Percentiles rank a stretch among this genome's conserved stretches.
Evolutionary conservation across 2,329 filamentous ascomycete genomes (phyloP).

Genomic region (Penicillium sp.): DNA sequence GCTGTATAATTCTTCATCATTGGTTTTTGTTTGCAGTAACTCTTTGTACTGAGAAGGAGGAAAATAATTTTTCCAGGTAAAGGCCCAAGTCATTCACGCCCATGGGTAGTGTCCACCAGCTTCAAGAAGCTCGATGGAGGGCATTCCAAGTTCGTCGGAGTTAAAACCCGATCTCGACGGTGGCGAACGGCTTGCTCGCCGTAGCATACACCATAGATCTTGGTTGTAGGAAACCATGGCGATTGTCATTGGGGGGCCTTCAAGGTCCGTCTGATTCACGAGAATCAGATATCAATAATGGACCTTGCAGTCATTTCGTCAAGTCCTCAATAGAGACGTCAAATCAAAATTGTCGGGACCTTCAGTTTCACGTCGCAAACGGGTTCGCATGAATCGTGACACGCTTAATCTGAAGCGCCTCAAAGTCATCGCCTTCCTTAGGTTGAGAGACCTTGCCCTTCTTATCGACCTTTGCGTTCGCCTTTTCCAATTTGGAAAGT

Average conservation of each 20-base stretch:
- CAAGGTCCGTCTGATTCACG: background rate
- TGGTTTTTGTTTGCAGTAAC: slow-evolving; percentile 2
- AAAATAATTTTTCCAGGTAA: background rate
- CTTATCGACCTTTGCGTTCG: slow-evolving; percentile 64
- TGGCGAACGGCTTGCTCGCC: background rate
- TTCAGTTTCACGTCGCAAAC: slow-evolving; percentile 55
- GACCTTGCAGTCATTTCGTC: background rate
- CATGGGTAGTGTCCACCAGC: background rate
- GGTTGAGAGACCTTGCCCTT: slow-evolving; percentile 59
- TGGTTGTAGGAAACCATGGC: background rate
- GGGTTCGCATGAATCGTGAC: slow-evolving; percentile 68
- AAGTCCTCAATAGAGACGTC: background rate
- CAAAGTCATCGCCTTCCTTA: slow-evolving; percentile 45
- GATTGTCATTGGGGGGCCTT: background rate
- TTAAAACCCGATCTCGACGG: background rate
- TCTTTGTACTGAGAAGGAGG: background rate
- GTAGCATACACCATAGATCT: background rate
- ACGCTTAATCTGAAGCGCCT: slow-evolving; percentile 56
- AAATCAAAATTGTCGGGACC: too few relatives aligned
- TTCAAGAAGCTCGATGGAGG: background rate
- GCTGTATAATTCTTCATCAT: slow-evolving; percentile 6
- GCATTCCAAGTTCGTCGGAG: background rate
- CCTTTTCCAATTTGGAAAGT: slow-evolving; percentile 56
- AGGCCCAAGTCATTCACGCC: background rate
- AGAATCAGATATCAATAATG: background rate